Conservation (phyloP, 1,284 basidiomycete genomes). For the Ustanciosporium gigantosporum region DNA sequence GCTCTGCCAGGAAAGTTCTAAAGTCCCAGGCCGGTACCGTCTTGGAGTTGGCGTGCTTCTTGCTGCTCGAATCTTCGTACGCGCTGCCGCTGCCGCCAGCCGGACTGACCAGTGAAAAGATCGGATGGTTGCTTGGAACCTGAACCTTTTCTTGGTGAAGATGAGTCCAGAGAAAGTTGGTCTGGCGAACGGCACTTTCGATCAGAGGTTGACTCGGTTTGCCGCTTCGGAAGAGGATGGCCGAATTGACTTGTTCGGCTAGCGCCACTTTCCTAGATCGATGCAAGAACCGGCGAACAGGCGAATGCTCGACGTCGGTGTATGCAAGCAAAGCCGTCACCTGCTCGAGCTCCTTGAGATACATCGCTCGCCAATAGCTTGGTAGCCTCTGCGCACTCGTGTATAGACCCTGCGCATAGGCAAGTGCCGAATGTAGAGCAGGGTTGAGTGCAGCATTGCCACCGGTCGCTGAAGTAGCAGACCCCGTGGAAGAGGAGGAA, state of each 20-base stretch:
- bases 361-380: conserved; percentile 63
- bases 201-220: conserved; percentile 51
- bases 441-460: conserved; percentile 26
- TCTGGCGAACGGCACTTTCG: conserved; percentile 54
- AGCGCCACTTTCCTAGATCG: conserved; percentile 75
- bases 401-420: conserved; percentile 42
- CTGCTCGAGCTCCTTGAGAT: conserved; percentile 71
- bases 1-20: conserved; percentile 24
- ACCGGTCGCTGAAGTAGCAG: conserved; percentile 25
- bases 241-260: conserved; percentile 82
- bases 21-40: conserved; percentile 31
- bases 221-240: conserved; percentile 67
- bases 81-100: neutral
- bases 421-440: conserved; percentile 41
- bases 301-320: conserved; percentile 71
- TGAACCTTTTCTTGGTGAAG: conserved; percentile 33
- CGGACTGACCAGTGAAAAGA: conserved; percentile 13
- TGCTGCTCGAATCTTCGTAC: conserved; percentile 5
- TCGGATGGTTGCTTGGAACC: conserved; percentile 23
- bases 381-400: conserved; percentile 46
- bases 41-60: conserved; percentile 19
- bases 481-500: conserved; percentile 39
- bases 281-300: conserved; percentile 72
- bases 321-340: conserved; percentile 79
- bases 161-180: conserved; percentile 37